These are phyloP conservation scores for Talaromyces sp. DNA, from an alignment of 2,329 filamentous ascomycete species.

Conservation along the genomic window DNA sequence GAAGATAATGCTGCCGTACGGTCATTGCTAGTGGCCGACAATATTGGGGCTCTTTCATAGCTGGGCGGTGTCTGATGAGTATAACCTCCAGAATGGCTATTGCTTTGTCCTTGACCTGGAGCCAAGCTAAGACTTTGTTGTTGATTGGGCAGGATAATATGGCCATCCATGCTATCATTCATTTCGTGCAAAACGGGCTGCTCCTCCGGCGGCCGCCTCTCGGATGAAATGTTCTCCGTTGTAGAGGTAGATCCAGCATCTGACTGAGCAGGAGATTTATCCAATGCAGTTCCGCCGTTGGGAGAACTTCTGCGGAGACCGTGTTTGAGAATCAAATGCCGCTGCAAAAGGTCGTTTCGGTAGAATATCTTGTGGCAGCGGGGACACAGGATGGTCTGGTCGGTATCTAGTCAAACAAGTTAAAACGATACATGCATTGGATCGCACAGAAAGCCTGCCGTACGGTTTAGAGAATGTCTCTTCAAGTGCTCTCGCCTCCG, in stretches of 20 bases:
- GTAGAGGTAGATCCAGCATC: neutral
- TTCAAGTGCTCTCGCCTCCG: neutral
- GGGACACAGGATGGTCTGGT: neutral
- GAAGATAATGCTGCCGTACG: neutral
- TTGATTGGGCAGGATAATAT: neutral
- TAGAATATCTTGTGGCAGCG: slow-evolving; percentile 1
- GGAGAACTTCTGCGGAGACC: neutral
- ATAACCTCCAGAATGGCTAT: neutral
- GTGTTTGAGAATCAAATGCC: neutral
- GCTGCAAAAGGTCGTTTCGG: neutral
- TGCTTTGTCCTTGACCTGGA: neutral
- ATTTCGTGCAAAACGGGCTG: neutral
- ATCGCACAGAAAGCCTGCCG: neutral
- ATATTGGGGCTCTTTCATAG: neutral
- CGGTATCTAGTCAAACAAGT: neutral
- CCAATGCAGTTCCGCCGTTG: neutral
- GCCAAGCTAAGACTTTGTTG: neutral
- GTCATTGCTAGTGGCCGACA: neutral
- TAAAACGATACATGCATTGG: neutral
- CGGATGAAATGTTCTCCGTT: neutral
- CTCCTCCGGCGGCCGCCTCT: neutral
- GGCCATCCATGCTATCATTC: neutral
- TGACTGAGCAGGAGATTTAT: neutral
- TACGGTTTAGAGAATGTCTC: neutral
- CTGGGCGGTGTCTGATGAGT: neutral